Evolutionary conservation across 495 filamentous ascomycete species (phyloP), one percentile per base, ranked within the genome.

Genomic region (Physcia stellaris): DNA sequence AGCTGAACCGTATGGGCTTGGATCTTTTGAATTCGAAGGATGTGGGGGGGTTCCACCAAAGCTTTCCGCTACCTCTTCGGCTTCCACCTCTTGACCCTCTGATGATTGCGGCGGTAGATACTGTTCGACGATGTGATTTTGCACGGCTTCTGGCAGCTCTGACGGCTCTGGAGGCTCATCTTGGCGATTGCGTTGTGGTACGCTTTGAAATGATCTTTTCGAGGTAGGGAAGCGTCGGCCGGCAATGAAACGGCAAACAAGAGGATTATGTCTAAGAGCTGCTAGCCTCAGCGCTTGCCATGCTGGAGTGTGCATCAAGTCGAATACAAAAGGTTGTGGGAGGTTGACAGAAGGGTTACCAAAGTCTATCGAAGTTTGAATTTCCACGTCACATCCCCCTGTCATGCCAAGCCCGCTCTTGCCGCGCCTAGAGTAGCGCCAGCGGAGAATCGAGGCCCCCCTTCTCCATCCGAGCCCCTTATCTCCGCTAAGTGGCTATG

Each of bases 211-310:
- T 0, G 35, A 31, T 17, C 50, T 49, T 27, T 32, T 26, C 16
- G 43, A 39, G 11, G 16, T 16, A 33, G 47, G 47, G 26, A 56
- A 49, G 24, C 55, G 55, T 19, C 57, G 55, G 33, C 51, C 43
- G 24, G 41, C 42, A 40, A 57, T 41, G 22, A 40, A 35, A 17
- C 44, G 32, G 30, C 45, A 47, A 11, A 26, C 13, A 1, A 38
- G 10, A 29, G 35, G 27, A 24, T 33, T 13, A 17, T 12, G n/a
- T 1, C 32, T 28, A 6, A 23, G 41, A 45, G 36, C 24, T 24
- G 13, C 24, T 39, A 45, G 31, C 41, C 44, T 32, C 29, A 47
- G 35, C 32, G 37, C 37, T 39, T 19, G 38, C 44, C 40, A 51
- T 31, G 21, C 37, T 26, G 41, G 38, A 30, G 24, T 22, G 37